phyloP scores from a whole-genome alignment of 345 rosid species.

The Euclidium syriacum region DNA sequence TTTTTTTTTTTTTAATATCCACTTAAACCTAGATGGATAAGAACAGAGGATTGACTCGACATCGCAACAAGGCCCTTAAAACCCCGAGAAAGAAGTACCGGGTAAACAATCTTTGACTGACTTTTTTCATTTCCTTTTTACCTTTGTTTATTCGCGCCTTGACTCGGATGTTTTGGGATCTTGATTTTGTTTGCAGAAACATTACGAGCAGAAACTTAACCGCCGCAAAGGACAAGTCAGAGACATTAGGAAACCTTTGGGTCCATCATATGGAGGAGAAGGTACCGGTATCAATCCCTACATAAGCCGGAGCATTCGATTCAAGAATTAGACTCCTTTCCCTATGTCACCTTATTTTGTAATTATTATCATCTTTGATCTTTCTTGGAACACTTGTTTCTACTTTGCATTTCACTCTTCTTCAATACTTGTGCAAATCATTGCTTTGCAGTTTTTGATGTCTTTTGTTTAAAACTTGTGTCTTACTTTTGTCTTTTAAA shows the following conservation, averaged over 20 bases:
- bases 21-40: conserved; percentile 64
- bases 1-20: background rate
- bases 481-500: background rate
- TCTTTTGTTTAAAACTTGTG: background rate
- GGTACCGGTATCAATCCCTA: conserved; percentile 54
- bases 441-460: conserved; percentile 10
- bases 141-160: background rate
- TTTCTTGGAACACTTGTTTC: background rate
- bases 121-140: too few species aligned
- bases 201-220: conserved; percentile 39
- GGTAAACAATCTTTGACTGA: conserved; percentile 33
- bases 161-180: background rate
- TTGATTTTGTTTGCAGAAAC: conserved; percentile 33
- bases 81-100: conserved; percentile 85
- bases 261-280: conserved; percentile 72
- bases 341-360: too few species aligned
- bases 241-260: conserved; percentile 42
- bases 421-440: background rate
- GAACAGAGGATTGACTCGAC: conserved; percentile 71
- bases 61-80: conserved; percentile 52
- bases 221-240: conserved; percentile 59
- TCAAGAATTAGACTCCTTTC: conserved; percentile 49
- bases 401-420: background rate
- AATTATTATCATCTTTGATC: background rate
- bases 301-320: conserved; percentile 60